A percentile compares a stretch with the other conserved stretches of the same genome.
phyloP scores from a whole-genome alignment of 306 rosid species.

The Aeschynomene evenia region DNA sequence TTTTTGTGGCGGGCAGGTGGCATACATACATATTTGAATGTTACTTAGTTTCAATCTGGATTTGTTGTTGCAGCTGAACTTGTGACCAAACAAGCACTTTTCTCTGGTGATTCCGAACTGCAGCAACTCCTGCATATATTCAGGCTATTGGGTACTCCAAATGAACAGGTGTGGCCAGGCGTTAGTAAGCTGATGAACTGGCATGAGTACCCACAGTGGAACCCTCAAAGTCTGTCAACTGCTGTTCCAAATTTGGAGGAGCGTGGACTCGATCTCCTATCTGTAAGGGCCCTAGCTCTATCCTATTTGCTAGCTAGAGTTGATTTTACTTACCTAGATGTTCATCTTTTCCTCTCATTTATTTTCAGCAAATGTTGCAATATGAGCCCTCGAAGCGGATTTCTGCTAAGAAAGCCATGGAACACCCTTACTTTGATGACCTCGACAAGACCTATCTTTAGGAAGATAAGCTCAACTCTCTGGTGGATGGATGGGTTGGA shows the following conservation, averaged over 20 bases:
- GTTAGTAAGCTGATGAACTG: slow-evolving; percentile 87
- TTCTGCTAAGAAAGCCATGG: slow-evolving; percentile 96
- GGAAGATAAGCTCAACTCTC: background rate
- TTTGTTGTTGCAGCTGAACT: slow-evolving; percentile 76
- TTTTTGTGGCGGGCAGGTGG: background rate
- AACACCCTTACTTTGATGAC: slow-evolving; percentile 70
- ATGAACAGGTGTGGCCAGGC: slow-evolving; percentile 90
- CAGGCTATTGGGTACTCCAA: slow-evolving; percentile 93
- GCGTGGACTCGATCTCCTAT: slow-evolving; percentile 62
- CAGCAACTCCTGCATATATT: slow-evolving; percentile 97
- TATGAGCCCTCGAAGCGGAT: slow-evolving; percentile 71
- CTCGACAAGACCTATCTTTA: slow-evolving; percentile 36
- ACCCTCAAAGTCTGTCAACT: slow-evolving; percentile 56
- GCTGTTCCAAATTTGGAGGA: slow-evolving; percentile 73
- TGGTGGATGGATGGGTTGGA: background rate
- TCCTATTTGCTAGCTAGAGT: background rate
- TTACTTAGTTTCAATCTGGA: background rate
- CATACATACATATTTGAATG: background rate
- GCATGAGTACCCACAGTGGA: slow-evolving; percentile 98
- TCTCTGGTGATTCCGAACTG: slow-evolving; percentile 95
- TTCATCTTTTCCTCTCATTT: background rate
- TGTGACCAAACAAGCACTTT: slow-evolving; percentile 80
- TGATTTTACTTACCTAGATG: background rate
- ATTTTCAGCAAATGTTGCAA: slow-evolving; percentile 75
- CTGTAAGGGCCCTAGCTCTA: slow-evolving; percentile 30